Conservation (phyloP, 768 basidiomycete genomes). For the Gelatoporia subvermispora region DNA sequence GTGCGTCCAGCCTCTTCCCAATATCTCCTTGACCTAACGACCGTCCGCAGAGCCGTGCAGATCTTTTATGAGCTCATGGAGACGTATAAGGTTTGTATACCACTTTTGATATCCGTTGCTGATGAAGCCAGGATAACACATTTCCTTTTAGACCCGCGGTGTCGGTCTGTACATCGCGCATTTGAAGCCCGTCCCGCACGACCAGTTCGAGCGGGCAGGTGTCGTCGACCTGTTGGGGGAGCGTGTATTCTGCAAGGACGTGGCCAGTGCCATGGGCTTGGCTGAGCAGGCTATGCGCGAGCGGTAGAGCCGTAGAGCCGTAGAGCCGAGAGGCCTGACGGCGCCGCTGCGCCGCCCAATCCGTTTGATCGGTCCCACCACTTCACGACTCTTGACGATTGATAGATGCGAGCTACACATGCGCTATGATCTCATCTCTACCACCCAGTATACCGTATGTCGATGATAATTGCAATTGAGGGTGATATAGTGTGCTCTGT, state of each 20-base stretch:
- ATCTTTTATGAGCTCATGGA: conserved; percentile 76
- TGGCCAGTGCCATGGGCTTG: conserved; percentile 36
- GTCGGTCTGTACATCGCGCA: conserved; percentile 45
- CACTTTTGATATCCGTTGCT: background rate
- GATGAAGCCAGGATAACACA: background rate
- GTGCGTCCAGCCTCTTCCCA: conserved; percentile 40
- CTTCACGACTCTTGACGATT: no score
- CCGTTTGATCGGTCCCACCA: no score
- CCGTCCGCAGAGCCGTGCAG: conserved; percentile 61
- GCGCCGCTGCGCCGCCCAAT: no score
- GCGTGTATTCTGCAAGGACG: conserved; percentile 40
- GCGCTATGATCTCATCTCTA: no score
- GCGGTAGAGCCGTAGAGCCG: background rate
- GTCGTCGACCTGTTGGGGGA: conserved; percentile 38
- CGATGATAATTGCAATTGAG: no score
- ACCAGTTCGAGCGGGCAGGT: conserved; percentile 40
- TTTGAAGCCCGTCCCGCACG: conserved; percentile 31
- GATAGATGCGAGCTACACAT: no score
- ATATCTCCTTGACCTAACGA: background rate
- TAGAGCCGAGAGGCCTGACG: no score
- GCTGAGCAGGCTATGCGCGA: conserved; percentile 26
- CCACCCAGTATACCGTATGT: no score
- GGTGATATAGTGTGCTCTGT: no score
- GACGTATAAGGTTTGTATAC: conserved; percentile 60
- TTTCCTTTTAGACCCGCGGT: conserved; percentile 33